Evolutionary conservation across 2,329 filamentous ascomycete genomes (phyloP).

Genomic region (Xylariales sp.): DNA sequence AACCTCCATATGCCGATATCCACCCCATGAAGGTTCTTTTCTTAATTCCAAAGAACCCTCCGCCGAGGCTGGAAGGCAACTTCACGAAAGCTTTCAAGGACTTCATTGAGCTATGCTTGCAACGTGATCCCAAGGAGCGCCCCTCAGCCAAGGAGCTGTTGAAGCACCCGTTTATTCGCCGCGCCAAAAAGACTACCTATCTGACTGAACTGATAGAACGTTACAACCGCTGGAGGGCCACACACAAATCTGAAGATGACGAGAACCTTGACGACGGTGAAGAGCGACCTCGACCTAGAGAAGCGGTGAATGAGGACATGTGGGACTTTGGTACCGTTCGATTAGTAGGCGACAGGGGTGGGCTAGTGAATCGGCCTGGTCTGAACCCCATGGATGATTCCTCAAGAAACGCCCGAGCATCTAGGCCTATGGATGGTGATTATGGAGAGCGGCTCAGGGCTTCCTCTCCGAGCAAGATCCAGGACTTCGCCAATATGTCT

Average conservation of each 20-base stretch:
- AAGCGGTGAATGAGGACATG: slow-evolving; percentile 70
- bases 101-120: slow-evolving; percentile 77
- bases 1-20: slow-evolving; percentile 92
- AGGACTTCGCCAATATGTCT: slow-evolving; percentile 37
- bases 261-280: slow-evolving; percentile 59
- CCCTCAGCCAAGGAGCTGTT: slow-evolving; percentile 83
- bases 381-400: slow-evolving; percentile 73
- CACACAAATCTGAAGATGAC: slow-evolving; percentile 68
- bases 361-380: slow-evolving; percentile 50
- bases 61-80: slow-evolving; percentile 74
- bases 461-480: slow-evolving; percentile 46
- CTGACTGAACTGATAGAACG: slow-evolving; percentile 93
- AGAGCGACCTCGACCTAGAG: slow-evolving; percentile 53
- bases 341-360: slow-evolving; percentile 65
- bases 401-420: slow-evolving; percentile 69
- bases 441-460: slow-evolving; percentile 49
- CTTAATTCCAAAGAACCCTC: slow-evolving; percentile 89
- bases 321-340: slow-evolving; percentile 98
- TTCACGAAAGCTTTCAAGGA: slow-evolving; percentile 83
- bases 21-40: slow-evolving; percentile 99
- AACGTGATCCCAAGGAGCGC: slow-evolving; percentile 83
- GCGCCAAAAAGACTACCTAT: slow-evolving; percentile 94
- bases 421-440: slow-evolving; percentile 48
- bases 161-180: slow-evolving; percentile 84
- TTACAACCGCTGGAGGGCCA: slow-evolving; percentile 80